These are phyloP conservation scores for Pythium aristosporum DNA, from an alignment of 352 stramenopile genomes.

Conservation along the genomic window DNA sequence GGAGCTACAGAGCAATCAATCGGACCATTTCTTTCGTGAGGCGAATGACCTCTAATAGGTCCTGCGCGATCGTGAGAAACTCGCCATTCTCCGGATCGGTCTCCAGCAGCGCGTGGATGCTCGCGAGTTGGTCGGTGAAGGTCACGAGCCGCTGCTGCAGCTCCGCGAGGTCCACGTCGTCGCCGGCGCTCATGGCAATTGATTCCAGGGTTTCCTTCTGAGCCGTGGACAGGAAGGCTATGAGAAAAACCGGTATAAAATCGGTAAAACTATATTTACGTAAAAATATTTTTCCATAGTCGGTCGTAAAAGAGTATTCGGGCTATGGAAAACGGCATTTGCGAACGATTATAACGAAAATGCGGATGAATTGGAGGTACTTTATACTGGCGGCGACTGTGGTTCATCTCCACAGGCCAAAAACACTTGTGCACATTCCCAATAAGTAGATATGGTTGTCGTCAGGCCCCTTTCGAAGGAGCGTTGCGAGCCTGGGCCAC, in stretches of 20 bases:
- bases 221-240: neutral
- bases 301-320: neutral
- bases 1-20: neutral
- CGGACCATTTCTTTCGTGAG: conserved; percentile 81
- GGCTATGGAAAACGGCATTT: too few relatives aligned
- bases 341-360: neutral
- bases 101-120: conserved; percentile 78
- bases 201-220: too few relatives aligned
- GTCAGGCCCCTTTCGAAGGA: neutral
- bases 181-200: neutral
- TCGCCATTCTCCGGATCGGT: conserved; percentile 67
- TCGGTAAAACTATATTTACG: neutral
- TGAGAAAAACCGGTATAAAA: neutral
- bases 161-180: conserved; percentile 58
- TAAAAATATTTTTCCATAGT: neutral
- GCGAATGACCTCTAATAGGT: conserved; percentile 84
- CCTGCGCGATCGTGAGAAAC: conserved; percentile 73
- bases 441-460: neutral
- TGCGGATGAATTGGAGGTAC: neutral
- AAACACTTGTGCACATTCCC: neutral
- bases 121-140: conserved; percentile 80
- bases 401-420: conserved; percentile 13
- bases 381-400: neutral
- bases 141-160: conserved; percentile 76
- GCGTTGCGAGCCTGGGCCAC: too few relatives aligned